A percentile compares a stretch with the other conserved stretches of the same genome.
Conservation (phyloP, 306 rosid genomes). For the Malus sieversii region DNA sequence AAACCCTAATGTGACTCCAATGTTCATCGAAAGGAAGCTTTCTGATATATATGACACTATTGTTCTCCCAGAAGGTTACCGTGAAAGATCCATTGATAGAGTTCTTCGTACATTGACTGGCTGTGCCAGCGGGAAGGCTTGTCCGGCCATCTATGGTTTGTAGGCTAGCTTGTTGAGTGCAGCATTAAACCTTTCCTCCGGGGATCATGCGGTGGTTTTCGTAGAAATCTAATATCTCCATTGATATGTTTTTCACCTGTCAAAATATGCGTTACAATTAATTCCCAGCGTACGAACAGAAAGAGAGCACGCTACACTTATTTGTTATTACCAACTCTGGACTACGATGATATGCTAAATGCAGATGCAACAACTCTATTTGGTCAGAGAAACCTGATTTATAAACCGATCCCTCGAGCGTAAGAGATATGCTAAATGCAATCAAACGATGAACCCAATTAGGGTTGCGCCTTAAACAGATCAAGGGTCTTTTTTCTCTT, state of each 20-base stretch:
- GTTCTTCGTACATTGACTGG: background rate
- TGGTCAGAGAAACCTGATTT: no score
- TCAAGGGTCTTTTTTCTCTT: background rate
- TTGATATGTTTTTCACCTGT: conserved; percentile 84
- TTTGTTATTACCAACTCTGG: no score
- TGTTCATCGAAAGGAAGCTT: background rate
- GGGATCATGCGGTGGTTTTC: conserved; percentile 52
- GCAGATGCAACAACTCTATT: no score
- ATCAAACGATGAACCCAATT: background rate
- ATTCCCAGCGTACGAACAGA: background rate
- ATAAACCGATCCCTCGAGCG: no score
- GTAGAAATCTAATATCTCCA: conserved; percentile 85
- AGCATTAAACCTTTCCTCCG: conserved; percentile 51
- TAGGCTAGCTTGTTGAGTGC: conserved; percentile 57
- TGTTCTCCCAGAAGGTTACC: background rate
- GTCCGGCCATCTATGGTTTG: conserved; percentile 27
- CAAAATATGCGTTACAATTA: conserved; percentile 14
- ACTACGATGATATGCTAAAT: no score
- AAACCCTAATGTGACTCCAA: background rate
- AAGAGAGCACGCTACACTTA: background rate
- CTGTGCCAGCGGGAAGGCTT: background rate
- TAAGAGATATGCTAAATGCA: background rate
- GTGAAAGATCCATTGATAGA: background rate
- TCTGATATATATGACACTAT: background rate
- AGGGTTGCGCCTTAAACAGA: background rate